Conservation (phyloP, 2,329 filamentous ascomycete species). For the Aspergillus ustus region DNA sequence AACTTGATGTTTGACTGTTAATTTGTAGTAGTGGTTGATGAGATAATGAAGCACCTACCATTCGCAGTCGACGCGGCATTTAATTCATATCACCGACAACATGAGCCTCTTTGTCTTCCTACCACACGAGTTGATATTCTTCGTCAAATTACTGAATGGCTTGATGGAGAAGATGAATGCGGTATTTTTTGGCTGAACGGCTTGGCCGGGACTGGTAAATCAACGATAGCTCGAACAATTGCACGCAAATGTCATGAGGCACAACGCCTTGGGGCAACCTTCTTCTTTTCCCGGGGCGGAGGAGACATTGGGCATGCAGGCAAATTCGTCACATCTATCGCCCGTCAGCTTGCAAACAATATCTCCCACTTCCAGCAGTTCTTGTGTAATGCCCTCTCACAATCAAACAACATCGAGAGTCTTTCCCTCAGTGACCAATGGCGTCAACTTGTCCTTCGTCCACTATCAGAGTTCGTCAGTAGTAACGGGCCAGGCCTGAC, state of each 20-base stretch:
- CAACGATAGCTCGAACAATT: slow-evolving; percentile 39
- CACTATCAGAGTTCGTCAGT: slow-evolving; percentile 21
- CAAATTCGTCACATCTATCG: slow-evolving; percentile 45
- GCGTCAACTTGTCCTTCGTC: slow-evolving; percentile 31
- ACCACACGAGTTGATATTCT: slow-evolving; percentile 27
- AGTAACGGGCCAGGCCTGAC: not conserved
- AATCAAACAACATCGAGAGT: slow-evolving; percentile 28
- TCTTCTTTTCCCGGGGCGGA: slow-evolving; percentile 53
- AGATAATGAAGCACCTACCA: not conserved
- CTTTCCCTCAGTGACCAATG: slow-evolving; percentile 34
- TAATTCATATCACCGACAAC: slow-evolving; percentile 20
- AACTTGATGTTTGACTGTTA: too few species aligned
- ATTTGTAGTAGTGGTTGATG: not conserved
- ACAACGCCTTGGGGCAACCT: slow-evolving; percentile 32
- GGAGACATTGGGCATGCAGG: slow-evolving; percentile 33
- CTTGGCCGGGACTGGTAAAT: slow-evolving; percentile 40
- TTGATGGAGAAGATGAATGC: slow-evolving; percentile 20
- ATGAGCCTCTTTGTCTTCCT: slow-evolving; percentile 22
- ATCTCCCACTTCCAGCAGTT: slow-evolving; percentile 31
- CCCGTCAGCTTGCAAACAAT: slow-evolving; percentile 32
- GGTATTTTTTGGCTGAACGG: slow-evolving; percentile 44
- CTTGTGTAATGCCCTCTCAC: slow-evolving; percentile 26
- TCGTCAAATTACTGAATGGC: slow-evolving; percentile 29
- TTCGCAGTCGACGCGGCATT: slow-evolving; percentile 21
- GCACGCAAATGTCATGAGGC: slow-evolving; percentile 28